Evolutionary conservation across 2,329 filamentous ascomycete species (phyloP).

Genomic region (Calonectria montana): DNA sequence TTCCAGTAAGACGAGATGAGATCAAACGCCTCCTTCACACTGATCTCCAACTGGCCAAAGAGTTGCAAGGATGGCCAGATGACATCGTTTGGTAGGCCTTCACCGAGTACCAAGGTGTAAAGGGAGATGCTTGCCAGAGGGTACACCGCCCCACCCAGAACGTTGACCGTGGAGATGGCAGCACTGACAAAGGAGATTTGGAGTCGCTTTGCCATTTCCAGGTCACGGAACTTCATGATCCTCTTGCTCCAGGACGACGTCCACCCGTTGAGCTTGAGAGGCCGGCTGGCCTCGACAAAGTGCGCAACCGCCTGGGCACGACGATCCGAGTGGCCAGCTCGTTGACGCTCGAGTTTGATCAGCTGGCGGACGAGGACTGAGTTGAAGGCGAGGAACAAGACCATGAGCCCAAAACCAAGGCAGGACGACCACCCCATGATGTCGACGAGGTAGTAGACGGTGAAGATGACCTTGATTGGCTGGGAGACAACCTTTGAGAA

Average conservation of each 20-base stretch:
- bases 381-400: slow-evolving; percentile 77
- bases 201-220: slow-evolving; percentile 52
- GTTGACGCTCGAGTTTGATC: slow-evolving; percentile 75
- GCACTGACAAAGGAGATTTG: slow-evolving; percentile 50
- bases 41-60: slow-evolving; percentile 79
- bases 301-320: slow-evolving; percentile 85
- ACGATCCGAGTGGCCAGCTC: slow-evolving; percentile 79
- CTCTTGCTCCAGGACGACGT: slow-evolving; percentile 50
- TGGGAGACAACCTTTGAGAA: slow-evolving; percentile 80
- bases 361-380: slow-evolving; percentile 73
- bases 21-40: slow-evolving; percentile 78
- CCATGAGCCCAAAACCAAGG: slow-evolving; percentile 76
- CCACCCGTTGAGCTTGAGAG: slow-evolving; percentile 60
- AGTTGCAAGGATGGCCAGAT: slow-evolving; percentile 89
- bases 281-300: slow-evolving; percentile 87
- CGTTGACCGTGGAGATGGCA: slow-evolving; percentile 75
- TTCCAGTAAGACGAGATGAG: slow-evolving; percentile 83
- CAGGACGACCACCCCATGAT: slow-evolving; percentile 85
- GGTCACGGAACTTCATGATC: slow-evolving; percentile 49
- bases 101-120: slow-evolving; percentile 78
- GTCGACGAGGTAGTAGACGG: slow-evolving; percentile 71
- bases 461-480: slow-evolving; percentile 80
- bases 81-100: slow-evolving; percentile 79
- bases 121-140: slow-evolving; percentile 85
- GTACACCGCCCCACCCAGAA: slow-evolving; percentile 78